Percentiles rank a stretch among this genome's conserved stretches.
phyloP scores from a whole-genome alignment of 345 rosid genomes.

The Eucalyptus viminalis region DNA sequence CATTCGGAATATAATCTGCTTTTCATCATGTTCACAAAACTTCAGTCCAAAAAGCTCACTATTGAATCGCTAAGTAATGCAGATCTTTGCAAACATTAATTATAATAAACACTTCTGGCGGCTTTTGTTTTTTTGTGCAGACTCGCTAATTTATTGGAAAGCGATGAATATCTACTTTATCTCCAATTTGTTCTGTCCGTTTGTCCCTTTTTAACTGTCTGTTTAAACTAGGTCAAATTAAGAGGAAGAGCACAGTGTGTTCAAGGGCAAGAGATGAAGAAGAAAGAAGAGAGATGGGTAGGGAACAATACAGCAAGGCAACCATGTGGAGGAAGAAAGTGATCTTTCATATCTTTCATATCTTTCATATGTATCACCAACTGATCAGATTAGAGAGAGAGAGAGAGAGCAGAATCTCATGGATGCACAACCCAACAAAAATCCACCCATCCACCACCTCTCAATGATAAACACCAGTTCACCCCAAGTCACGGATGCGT shows the following conservation, averaged over 20 bases:
- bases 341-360: neutral
- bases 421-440: neutral
- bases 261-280: neutral
- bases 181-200: neutral
- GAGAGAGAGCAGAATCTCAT: neutral
- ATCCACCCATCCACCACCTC: neutral
- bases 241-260: neutral
- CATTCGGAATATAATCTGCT: neutral
- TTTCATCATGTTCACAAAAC: neutral
- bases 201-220: neutral
- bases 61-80: neutral
- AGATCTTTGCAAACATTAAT: neutral
- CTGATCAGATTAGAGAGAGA: neutral
- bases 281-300: neutral
- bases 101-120: neutral
- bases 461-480: neutral
- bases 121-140: neutral
- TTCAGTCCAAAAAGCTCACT: neutral
- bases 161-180: neutral
- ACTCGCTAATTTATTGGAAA: neutral
- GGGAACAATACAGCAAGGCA: slow-evolving; percentile 11
- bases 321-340: slow-evolving; percentile 7
- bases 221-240: neutral
- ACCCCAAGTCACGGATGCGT: neutral
- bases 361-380: neutral